Evolutionary conservation across 2,329 filamentous ascomycete genomes (phyloP), one percentile per base, ranked within the genome.

Genomic region (Penicillium sp.): DNA sequence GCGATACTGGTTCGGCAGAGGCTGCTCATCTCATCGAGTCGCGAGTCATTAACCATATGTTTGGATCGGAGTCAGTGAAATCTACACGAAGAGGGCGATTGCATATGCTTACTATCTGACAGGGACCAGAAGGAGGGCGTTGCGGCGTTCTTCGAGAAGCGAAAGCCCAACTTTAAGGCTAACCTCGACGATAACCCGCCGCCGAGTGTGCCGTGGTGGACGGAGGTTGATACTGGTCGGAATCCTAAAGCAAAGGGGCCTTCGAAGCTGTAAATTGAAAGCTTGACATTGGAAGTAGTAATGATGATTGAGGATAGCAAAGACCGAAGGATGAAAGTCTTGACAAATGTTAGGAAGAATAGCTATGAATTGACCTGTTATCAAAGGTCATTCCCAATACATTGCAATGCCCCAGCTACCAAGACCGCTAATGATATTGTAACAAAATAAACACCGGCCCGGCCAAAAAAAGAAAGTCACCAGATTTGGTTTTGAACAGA

Each of bases 121-220:
- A 82, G 80, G 60, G 88, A 90, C 64, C 83, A 86, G 50, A 80
- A 79, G 35, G 88, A 90, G 68, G 87, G 87, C 3, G 82, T 89
- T 7, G 67, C 78, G 51, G 85, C 85, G n/a, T 90, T 90, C 69
- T 71, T 89, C 67, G 77, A 89, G 73, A 90, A 90, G 77, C 77
- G 87, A 47, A 77, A 79, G 54, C 83, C 86, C 0, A 75, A 80
- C 13, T 90, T 90, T 64, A 76, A 73, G 35, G 86, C 79, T 2
- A 83, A 78, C 7, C 79, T 88, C 72, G 81, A 84, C 23, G 76
- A 80, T 32, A 81, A 88, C 66, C 77, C 79, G 9, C 85, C 87
- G 2, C 69, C 71, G 0, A 78, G 77, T 15, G 88, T 85, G 71
- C 88, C 86, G 0, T 90, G 87, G 87, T 90, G 87, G 86, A 73